phyloP scores from a whole-genome alignment of 2,329 filamentous ascomycete genomes.

The Pseudopyricularia javanii region DNA sequence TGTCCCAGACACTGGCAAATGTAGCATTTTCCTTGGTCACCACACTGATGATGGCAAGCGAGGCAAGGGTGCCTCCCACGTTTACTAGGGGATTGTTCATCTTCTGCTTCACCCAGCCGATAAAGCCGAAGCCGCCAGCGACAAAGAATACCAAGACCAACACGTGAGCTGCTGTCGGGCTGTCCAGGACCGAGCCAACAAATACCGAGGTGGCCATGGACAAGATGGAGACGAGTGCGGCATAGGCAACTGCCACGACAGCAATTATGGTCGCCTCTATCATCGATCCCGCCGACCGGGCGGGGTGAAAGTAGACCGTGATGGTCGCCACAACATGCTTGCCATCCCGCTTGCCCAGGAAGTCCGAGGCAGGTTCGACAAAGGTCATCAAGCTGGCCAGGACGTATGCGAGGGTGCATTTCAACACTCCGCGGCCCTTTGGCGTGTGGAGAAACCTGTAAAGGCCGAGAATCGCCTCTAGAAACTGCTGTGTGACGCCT shows the following conservation, averaged over 20 bases:
- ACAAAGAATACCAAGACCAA: conserved; percentile 75
- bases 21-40: conserved; percentile 86
- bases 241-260: conserved; percentile 66
- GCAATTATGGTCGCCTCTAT: conserved; percentile 71
- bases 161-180: conserved; percentile 61
- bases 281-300: conserved; percentile 79
- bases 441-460: conserved; percentile 57
- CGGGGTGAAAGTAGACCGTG: conserved; percentile 90
- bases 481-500: conserved; percentile 23
- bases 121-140: conserved; percentile 73
- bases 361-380: conserved; percentile 55
- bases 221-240: conserved; percentile 60
- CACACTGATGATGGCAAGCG: conserved; percentile 78
- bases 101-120: conserved; percentile 78
- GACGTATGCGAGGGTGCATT: conserved; percentile 83
- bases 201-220: conserved; percentile 84
- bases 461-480: conserved; percentile 22
- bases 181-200: conserved; percentile 54
- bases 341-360: conserved; percentile 74
- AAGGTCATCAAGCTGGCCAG: conserved; percentile 81
- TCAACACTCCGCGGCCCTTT: conserved; percentile 68
- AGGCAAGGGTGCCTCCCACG: conserved; percentile 73
- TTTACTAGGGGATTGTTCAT: conserved; percentile 71
- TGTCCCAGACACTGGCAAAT: conserved; percentile 68
- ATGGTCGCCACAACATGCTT: conserved; percentile 92